Evolutionary conservation across 768 basidiomycete species (phyloP).

Genomic region (Tylopilus sp.): DNA sequence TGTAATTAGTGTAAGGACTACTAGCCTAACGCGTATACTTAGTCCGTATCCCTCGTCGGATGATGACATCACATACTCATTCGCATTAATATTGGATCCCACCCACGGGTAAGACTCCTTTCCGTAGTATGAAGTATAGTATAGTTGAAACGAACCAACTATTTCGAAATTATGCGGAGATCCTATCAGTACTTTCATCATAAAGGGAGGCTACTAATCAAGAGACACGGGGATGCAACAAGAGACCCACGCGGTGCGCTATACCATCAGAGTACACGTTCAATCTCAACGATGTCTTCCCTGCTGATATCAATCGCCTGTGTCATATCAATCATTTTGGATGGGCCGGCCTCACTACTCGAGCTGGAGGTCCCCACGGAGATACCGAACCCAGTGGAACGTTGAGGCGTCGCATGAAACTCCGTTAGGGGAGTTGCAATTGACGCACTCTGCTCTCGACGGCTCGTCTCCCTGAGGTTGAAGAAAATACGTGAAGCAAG

Average conservation of each 20-base stretch:
- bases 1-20: neutral
- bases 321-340: neutral
- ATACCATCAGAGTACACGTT: neutral
- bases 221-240: neutral
- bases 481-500: constrained; percentile 26
- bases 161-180: too few species aligned
- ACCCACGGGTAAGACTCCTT: too few species aligned
- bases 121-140: too few species aligned
- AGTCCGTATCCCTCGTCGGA: too few species aligned
- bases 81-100: too few species aligned
- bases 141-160: too few species aligned
- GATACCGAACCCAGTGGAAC: neutral
- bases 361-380: neutral
- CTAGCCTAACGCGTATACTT: neutral
- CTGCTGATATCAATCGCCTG: neutral
- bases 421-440: constrained; percentile 3
- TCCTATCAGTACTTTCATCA: too few species aligned
- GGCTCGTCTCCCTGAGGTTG: constrained; percentile 19
- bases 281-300: neutral
- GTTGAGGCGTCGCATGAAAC: constrained; percentile 4
- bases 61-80: too few species aligned
- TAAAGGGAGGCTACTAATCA: neutral
- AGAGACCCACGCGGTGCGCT: too few species aligned
- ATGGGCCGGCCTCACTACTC: neutral
- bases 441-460: neutral